Evolutionary conservation across 2,329 filamentous ascomycete species (phyloP), one percentile per base, ranked within the genome.

Genomic region (Alternaria gansuensis): DNA sequence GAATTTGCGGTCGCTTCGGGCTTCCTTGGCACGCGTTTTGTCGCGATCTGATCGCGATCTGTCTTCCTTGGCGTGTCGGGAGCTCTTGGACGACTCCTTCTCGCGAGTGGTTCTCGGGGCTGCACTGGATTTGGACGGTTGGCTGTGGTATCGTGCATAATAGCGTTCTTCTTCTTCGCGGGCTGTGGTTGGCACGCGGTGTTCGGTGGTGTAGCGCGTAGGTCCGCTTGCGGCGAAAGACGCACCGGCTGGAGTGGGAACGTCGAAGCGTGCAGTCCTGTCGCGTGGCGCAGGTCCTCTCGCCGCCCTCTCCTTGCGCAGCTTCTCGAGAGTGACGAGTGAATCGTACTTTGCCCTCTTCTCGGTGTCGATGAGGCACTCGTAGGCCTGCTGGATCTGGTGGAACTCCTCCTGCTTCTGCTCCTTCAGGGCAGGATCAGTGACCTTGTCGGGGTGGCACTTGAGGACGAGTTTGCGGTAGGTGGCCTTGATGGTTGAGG

Each of bases 391-490:
- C 77, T 97, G 93, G 33, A 98, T 91, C 75, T 88, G 88, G 78
- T 97, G 93, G 73, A 98, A 99, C 78, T 96, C 89, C 68, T 92
- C 89, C 69, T 91, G 88, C 77, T 93, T 96, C 68, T 87, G 82
- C 59, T 87, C 87, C 79, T 95, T 96, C 70, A 90, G 82, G 14
- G 87, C 82, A 52, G 89, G 87, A 71, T 96, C 87, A 66, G 92
- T 89, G 63, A 96, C 87, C 80, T 97, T 96, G 82, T 97, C 93
- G 33, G 93, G 93, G 69, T 97, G 93, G 74, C 90, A 93, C 77
- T 91, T 92, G 68, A 97, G 85, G 34, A 92, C 91, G 39, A 96
- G 87, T 77, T 96, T 96, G 69, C 91, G 88, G 80, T 97, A 89
- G 14, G 91, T 90, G 51, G 87, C 85, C 72, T 91, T 90, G 76